Conservation (phyloP, 2,329 filamentous ascomycete genomes). For the Hypoxylon sp. region DNA sequence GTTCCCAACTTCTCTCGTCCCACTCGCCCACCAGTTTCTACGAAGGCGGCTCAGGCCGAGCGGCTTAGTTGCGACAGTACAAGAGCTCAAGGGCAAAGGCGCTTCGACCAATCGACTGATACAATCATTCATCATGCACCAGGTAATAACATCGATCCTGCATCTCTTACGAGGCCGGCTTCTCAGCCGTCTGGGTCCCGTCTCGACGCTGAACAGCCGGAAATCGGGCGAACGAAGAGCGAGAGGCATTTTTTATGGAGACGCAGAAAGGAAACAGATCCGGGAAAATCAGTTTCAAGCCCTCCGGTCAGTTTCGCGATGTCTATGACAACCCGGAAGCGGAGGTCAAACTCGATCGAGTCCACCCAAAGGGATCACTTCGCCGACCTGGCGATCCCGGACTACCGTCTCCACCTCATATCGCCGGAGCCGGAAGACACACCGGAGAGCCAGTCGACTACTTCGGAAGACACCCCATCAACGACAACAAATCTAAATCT, state of each 20-base stretch:
- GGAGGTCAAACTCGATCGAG: conserved; percentile 34
- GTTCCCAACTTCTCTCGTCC: conserved; percentile 46
- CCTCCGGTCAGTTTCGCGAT: conserved; percentile 32
- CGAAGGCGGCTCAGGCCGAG: conserved; percentile 22
- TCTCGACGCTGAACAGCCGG: conserved; percentile 22
- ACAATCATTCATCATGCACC: conserved; percentile 50
- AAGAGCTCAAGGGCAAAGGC: conserved; percentile 26
- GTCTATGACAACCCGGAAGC: conserved; percentile 41
- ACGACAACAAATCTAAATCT: conserved; percentile 25
- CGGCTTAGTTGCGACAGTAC: conserved; percentile 31
- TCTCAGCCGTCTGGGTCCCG: conserved; percentile 27
- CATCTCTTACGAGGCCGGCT: conserved; percentile 15
- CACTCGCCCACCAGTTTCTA: conserved; percentile 35
- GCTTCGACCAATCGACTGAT: conserved; percentile 46
- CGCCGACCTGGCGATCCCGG: conserved; percentile 50
- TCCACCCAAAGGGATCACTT: conserved; percentile 45
- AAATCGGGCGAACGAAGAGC: conserved; percentile 36
- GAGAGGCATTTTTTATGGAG: conserved; percentile 55
- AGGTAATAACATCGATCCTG: conserved; percentile 17
- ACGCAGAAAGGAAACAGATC: conserved; percentile 50
- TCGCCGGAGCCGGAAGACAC: conserved; percentile 35
- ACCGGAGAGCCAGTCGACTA: conserved; percentile 28
- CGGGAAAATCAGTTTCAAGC: conserved; percentile 41
- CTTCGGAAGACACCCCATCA: conserved; percentile 31
- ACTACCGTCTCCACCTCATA: conserved; percentile 48